Evolutionary conservation across 352 stramenopile species (phyloP).

Genomic region (Globisporangium viniferum): DNA sequence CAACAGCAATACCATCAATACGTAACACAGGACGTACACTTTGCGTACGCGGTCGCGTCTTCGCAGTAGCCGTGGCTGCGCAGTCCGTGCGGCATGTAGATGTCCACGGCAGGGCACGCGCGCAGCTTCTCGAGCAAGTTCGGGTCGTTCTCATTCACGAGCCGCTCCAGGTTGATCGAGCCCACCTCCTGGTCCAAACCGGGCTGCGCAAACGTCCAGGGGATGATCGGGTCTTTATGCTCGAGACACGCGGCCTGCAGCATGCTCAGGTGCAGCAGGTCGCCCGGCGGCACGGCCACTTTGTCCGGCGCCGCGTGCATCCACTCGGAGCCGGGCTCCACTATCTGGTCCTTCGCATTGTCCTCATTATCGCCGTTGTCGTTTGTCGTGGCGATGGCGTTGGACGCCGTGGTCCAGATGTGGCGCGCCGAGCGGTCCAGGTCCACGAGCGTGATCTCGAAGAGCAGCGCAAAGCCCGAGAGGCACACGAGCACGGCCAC

Average conservation of each 20-base stretch:
- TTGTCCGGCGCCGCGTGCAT: not conserved
- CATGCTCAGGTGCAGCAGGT: constrained; percentile 46
- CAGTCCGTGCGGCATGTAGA: constrained; percentile 37
- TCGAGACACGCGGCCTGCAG: constrained; percentile 47
- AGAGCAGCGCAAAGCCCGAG: constrained; percentile 4
- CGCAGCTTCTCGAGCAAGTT: constrained; percentile 39
- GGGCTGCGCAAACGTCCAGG: constrained; percentile 34
- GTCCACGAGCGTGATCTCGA: constrained; percentile 5
- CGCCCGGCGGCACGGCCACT: constrained; percentile 20
- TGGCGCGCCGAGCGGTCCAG: not conserved
- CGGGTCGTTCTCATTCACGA: constrained; percentile 30
- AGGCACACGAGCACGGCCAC: constrained; percentile 4
- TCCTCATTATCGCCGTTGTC: too few relatives aligned
- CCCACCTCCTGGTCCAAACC: constrained; percentile 3
- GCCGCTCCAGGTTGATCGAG: constrained; percentile 17
- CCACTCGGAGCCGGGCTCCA: too few relatives aligned
- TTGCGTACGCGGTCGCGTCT: constrained; percentile 55
- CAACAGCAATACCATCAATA: not conserved
- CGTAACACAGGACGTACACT: constrained; percentile 35
- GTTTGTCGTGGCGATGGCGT: too few relatives aligned
- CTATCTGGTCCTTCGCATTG: too few relatives aligned
- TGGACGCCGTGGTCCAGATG: too few relatives aligned
- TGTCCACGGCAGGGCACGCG: constrained; percentile 54
- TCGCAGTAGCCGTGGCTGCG: constrained; percentile 43
- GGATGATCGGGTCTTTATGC: constrained; percentile 41